A percentile compares a stretch with the other conserved stretches of the same genome.
These are phyloP conservation scores for Parastagonospora avenae DNA, from an alignment of 2,329 filamentous ascomycete species.

Conservation along the genomic window DNA sequence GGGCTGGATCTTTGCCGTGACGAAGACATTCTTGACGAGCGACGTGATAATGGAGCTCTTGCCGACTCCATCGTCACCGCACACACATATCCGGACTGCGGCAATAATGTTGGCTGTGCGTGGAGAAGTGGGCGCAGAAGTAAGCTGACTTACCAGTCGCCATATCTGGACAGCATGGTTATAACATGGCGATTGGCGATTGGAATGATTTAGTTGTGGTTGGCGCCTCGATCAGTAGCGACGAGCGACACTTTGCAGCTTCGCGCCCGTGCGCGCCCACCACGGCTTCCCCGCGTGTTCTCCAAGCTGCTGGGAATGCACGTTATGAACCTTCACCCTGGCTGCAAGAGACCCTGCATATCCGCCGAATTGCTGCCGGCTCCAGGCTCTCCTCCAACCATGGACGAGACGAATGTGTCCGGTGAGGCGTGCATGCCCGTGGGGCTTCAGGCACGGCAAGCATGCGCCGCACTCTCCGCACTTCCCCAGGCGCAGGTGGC, in stretches of 20 bases:
- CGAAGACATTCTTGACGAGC: conserved; percentile 95
- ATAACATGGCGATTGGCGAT: conserved; percentile 11
- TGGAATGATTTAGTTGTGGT: not conserved
- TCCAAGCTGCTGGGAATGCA: not conserved
- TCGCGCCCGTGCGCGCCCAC: not conserved
- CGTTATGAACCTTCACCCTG: not conserved
- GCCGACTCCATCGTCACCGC: conserved; percentile 80
- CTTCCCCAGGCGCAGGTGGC: conserved; percentile 3
- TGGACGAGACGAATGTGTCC: not conserved
- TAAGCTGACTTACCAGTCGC: conserved; percentile 31
- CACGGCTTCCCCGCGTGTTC: conserved; percentile 5
- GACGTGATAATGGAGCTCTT: conserved; percentile 75
- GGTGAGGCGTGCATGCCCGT: not conserved
- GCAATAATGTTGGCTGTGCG: conserved; percentile 1
- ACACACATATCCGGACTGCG: conserved; percentile 88
- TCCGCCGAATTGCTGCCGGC: not conserved
- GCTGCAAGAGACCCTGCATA: not conserved
- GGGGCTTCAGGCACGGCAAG: not conserved
- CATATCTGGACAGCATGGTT: conserved; percentile 27
- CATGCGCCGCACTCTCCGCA: conserved; percentile 4
- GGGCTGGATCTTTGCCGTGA: conserved; percentile 92
- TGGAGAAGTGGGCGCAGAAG: not conserved
- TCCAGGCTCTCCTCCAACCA: not conserved
- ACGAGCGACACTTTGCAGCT: no score
- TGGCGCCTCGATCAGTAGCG: no score